phyloP scores from a whole-genome alignment of 1,139 yeast genomes.

The Candida buenavistaensis region DNA sequence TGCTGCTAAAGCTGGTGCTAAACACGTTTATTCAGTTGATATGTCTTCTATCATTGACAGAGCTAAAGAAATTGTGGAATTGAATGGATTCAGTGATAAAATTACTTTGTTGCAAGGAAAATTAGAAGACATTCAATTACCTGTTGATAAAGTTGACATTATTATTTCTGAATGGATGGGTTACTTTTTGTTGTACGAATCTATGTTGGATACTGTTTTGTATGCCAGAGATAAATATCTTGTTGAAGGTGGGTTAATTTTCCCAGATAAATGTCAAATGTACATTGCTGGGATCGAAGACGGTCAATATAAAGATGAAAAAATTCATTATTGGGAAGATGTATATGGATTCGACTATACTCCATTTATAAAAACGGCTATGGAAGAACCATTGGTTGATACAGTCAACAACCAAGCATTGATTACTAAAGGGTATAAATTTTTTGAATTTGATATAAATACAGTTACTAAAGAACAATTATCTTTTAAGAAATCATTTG shows the following conservation, averaged over 20 bases:
- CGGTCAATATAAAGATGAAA: constrained; percentile 89
- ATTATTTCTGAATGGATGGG: constrained; percentile 99
- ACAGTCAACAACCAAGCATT: constrained; percentile 78
- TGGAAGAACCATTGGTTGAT: constrained; percentile 94
- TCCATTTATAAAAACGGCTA: constrained; percentile 67
- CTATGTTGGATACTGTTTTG: constrained; percentile 96
- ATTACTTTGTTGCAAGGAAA: constrained; percentile 91
- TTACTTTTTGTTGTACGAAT: constrained; percentile 90
- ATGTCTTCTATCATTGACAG: constrained; percentile 95
- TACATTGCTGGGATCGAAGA: constrained; percentile 94
- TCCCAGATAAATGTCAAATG: constrained; percentile 94
- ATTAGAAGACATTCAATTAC: constrained; percentile 88
- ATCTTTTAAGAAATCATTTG: constrained; percentile 68
- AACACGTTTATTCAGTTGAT: constrained; percentile 95
- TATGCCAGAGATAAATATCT: constrained; percentile 92
- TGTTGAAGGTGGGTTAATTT: constrained; percentile 82
- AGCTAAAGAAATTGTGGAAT: constrained; percentile 81
- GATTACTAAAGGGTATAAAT: constrained; percentile 69
- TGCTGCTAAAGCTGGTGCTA: constrained; percentile 98
- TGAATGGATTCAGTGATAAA: constrained; percentile 84
- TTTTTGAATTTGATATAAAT: constrained; percentile 85
- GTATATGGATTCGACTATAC: constrained; percentile 96
- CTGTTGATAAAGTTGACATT: constrained; percentile 80
- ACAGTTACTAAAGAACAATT: constrained; percentile 83
- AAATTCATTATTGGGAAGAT: constrained; percentile 93